Evolutionary conservation across 1,284 basidiomycete genomes (phyloP).

Genomic region (Papiliotrema laurentii): DNA sequence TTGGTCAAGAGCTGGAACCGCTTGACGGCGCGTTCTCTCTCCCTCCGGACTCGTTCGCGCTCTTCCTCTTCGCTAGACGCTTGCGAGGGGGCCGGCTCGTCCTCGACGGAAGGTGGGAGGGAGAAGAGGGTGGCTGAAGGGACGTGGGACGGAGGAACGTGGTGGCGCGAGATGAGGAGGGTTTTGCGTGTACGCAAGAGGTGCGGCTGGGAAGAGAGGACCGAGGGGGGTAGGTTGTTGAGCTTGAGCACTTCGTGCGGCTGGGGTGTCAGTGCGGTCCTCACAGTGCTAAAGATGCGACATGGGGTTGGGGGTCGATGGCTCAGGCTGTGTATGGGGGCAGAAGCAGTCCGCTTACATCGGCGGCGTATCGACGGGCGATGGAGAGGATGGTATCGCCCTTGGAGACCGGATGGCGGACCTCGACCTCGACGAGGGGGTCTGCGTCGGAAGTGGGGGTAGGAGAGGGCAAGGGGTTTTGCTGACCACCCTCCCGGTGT

Average conservation of each 20-base stretch:
- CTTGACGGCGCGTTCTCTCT: conserved; percentile 26
- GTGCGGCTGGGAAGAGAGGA: conserved; percentile 25
- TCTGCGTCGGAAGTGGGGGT: conserved; percentile 18
- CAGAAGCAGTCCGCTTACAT: conserved; percentile 23
- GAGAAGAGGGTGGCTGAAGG: background rate
- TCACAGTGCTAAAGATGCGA: conserved; percentile 6
- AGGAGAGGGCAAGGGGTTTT: too few species aligned
- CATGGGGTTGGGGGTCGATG: background rate
- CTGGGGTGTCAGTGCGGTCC: too few species aligned
- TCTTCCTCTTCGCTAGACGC: background rate
- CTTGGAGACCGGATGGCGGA: conserved; percentile 23
- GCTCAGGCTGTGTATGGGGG: background rate
- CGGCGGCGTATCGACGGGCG: conserved; percentile 30
- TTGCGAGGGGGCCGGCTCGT: background rate
- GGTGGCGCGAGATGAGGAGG: conserved; percentile 26
- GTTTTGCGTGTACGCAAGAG: conserved; percentile 32
- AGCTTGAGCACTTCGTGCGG: conserved; percentile 30
- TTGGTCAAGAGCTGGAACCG: conserved; percentile 44
- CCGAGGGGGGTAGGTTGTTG: conserved; percentile 27
- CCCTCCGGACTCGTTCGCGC: conserved; percentile 14
- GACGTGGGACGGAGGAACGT: conserved; percentile 7
- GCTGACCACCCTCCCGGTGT: background rate
- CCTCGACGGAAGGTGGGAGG: background rate
- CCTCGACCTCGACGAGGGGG: conserved; percentile 23
- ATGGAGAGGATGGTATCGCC: conserved; percentile 32